Evolutionary conservation across 169 alveolate genomes (phyloP), one percentile per base, ranked within the genome.

Genomic region (Plasmodium malariae): DNA sequence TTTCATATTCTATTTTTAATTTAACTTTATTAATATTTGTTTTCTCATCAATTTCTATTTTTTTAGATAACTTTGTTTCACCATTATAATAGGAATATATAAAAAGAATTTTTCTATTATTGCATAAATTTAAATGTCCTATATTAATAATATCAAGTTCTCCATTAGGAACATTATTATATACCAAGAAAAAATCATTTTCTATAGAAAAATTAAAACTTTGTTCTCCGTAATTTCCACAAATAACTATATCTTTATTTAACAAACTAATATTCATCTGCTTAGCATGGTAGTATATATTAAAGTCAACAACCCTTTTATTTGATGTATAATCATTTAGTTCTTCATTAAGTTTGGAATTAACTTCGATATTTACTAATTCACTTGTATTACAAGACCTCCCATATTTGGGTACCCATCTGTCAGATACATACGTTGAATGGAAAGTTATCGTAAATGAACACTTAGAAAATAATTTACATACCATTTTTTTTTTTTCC

Each of bases 211-310:
- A 12, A 17, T 0, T 37, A 83, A 83, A 67, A 48, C 45, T 32
- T 21, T 83, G 91, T 40, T 83, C 71, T 28, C 28, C 30, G 60
- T 65, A 65, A 69, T 83, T 83, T 83, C 91, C 91, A 40, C 91
- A 83, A 30, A 49, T 69, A 68, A 57, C 19, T 28, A 83, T 67
- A 72, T 83, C 85, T 32, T 28, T 40, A 69, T 83, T 83, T 26
- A 83, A 72, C 49, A 83, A 24, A 36, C 54, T 67, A 7, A 17
- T 54, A 71, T 83, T 54, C 62, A 67, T 49, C 30, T 68, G 72
- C 17, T 48, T 69, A 17, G 54, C 21, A 6, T 40, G 12, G 60
- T 68, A 83, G 32, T 37, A 68, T 54, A 83, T 36, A 19, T 45
- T 34, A 37, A 83, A 83, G 45, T 69, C 72, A 7, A 83, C 34